A percentile compares a stretch with the other conserved stretches of the same genome.
Evolutionary conservation across 129 eudicot species (phyloP).

Genomic region (Centaurea solstitialis): DNA sequence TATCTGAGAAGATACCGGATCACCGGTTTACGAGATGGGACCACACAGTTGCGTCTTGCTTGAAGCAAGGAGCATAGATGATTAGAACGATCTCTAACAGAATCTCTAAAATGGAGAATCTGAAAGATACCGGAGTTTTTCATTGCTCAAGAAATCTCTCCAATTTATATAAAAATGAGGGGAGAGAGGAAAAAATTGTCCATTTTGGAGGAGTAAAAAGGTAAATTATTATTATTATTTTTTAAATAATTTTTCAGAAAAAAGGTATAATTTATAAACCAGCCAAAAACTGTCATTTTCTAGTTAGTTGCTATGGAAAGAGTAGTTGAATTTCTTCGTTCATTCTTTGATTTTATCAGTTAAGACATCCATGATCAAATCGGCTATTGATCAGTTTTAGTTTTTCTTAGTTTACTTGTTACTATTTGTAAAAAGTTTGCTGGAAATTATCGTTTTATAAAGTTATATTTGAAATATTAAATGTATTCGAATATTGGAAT

Average conservation of each 20-base stretch:
- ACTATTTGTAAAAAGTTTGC: background rate
- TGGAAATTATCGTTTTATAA: background rate
- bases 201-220: background rate
- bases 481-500: background rate
- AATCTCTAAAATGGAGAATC: background rate
- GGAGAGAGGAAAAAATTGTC: too few relatives aligned
- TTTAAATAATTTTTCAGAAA: background rate
- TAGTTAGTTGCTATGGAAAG: too few relatives aligned
- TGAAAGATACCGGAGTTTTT: too few relatives aligned
- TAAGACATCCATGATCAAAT: background rate
- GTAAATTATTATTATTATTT: too few relatives aligned
- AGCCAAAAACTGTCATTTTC: too few relatives aligned
- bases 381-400: background rate
- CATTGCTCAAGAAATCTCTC: too few relatives aligned
- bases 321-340: background rate
- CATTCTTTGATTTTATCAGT: too few relatives aligned
- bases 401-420: background rate
- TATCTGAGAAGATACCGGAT: constrained; percentile 45
- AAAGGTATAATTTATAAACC: background rate
- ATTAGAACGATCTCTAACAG: constrained; percentile 3
- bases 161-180: too few relatives aligned
- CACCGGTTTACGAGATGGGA: constrained; percentile 50
- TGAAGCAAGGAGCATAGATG: constrained; percentile 52
- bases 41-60: constrained; percentile 76
- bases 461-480: background rate